A percentile compares a stretch with the other conserved stretches of the same genome.
Conservation (phyloP, 1,284 basidiomycete species). For the Blastosporella zonata region DNA sequence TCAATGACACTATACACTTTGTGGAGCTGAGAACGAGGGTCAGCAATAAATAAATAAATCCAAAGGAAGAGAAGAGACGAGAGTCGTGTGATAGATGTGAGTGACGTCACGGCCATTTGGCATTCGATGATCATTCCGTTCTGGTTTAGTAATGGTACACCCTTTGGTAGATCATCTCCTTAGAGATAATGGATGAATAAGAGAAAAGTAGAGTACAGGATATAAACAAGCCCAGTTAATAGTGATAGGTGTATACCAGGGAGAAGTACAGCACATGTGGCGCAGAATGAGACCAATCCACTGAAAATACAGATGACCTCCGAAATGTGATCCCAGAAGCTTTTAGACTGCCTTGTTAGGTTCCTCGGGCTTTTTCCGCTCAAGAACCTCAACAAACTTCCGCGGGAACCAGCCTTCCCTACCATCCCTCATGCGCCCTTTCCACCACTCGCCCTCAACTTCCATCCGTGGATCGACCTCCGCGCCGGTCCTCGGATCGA, state of each 20-base stretch:
- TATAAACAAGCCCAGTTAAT: background rate
- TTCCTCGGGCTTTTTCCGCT: conserved; percentile 41
- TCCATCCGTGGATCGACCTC: conserved; percentile 74
- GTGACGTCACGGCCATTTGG: too few relatives aligned
- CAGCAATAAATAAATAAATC: too few relatives aligned
- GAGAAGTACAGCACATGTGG: conserved; percentile 1
- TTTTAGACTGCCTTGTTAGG: conserved; percentile 27
- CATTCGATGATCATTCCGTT: too few relatives aligned
- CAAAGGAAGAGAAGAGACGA: too few relatives aligned
- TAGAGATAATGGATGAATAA: too few relatives aligned
- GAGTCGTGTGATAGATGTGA: too few relatives aligned
- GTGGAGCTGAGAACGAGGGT: too few relatives aligned
- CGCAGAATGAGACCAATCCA: background rate
- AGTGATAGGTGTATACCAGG: conserved; percentile 9
- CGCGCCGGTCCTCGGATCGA: conserved; percentile 66
- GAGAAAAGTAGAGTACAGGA: conserved; percentile 2
- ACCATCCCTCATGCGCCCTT: conserved; percentile 91
- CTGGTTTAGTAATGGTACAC: too few relatives aligned
- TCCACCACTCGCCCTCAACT: conserved; percentile 91
- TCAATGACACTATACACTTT: too few relatives aligned
- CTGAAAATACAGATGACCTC: background rate
- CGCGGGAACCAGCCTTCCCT: conserved; percentile 95
- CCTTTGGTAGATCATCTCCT: too few relatives aligned
- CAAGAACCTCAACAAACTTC: conserved; percentile 81
- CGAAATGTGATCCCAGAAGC: background rate